Conservation (phyloP, 2,329 filamentous ascomycete genomes). For the Aspergillus cejpii region DNA sequence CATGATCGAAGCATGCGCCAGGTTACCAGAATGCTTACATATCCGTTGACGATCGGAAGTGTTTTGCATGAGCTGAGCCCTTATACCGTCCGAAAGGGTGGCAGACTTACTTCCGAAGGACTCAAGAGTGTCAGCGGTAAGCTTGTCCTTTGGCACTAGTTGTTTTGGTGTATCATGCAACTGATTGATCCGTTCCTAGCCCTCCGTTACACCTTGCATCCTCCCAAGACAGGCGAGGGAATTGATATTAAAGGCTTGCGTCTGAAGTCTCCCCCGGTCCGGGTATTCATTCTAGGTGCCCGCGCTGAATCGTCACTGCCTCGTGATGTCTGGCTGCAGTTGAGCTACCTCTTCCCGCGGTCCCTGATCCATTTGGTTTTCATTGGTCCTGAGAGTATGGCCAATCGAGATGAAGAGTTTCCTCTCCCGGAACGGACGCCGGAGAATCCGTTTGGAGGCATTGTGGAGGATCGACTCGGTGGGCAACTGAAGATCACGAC, state of each 20-base stretch:
- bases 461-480: slow-evolving; percentile 85
- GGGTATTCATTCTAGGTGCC: slow-evolving; percentile 87
- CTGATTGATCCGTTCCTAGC: slow-evolving; percentile 46
- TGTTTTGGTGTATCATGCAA: background rate
- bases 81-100: slow-evolving; percentile 69
- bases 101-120: slow-evolving; percentile 76
- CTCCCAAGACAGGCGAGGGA: slow-evolving; percentile 70
- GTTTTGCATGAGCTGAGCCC: slow-evolving; percentile 91
- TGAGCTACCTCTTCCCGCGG: slow-evolving; percentile 90
- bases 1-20: slow-evolving; percentile 86
- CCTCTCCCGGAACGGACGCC: slow-evolving; percentile 80
- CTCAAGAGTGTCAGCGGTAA: slow-evolving; percentile 87
- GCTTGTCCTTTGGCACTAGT: slow-evolving; percentile 26
- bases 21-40: slow-evolving; percentile 86
- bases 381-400: slow-evolving; percentile 93
- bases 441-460: slow-evolving; percentile 83
- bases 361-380: slow-evolving; percentile 87
- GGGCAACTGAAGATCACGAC: slow-evolving; percentile 93
- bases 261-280: slow-evolving; percentile 77
- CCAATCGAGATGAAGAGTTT: slow-evolving; percentile 86
- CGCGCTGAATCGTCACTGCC: slow-evolving; percentile 96
- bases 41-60: slow-evolving; percentile 85
- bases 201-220: slow-evolving; percentile 87
- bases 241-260: slow-evolving; percentile 69
- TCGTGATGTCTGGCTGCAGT: slow-evolving; percentile 85